Base-by-base conservation (phyloP, 1,284 basidiomycete species). In the Trametes versicolor region DNA sequence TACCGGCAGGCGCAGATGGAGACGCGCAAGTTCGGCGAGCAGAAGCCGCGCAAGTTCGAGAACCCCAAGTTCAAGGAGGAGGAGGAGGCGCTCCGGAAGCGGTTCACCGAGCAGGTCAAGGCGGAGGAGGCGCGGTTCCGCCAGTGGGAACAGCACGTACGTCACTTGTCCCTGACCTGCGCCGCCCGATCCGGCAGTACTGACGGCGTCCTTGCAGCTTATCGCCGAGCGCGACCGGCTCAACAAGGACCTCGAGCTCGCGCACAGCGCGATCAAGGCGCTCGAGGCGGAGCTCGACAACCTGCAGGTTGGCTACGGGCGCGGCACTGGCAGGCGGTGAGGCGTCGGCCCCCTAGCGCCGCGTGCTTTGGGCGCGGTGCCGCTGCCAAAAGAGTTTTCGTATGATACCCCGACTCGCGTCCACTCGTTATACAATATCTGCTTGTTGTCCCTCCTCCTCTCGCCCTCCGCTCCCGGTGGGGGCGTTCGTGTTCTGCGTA, bases 51-150 rank as follows among this genome's bases (percentile, higher is more conserved):
- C 88, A 99, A 98, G 84, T 85, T 97, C 71, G 97, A 99, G 82
- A 99, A 99, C 81, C 98, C 98, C 74, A 99, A 99, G 82, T 99
- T 98, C 90, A 97, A 97, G 85, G 98, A 99, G 80, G 97, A 99
- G 81, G 97, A 99, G 79, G 97, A 99, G 80, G 85, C 90, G 68
- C 87, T 99, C 69, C 86, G 97, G 75, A 98, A 97, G 86, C 89
- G 96, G 67, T 99, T 99, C 81, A 99, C 97, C 37, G 98, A 99
- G 80, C 97, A 99, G 83, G 98, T 99, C 87, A 99, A 99, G 86
- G 85, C 96, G 66, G 97, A 99, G 84, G 97, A 99, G 79, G 87
- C 94, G 13, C 87, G 98, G 67, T 99, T 99, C 88, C 90, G 98
- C 77, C 96, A 99, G 76, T 99, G 98, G 98, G 97, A 99, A 80